Percentiles rank a stretch among this genome's conserved stretches.
Evolutionary conservation across 2,329 filamentous ascomycete genomes (phyloP).

Genomic region (Beauveria medogensis): DNA sequence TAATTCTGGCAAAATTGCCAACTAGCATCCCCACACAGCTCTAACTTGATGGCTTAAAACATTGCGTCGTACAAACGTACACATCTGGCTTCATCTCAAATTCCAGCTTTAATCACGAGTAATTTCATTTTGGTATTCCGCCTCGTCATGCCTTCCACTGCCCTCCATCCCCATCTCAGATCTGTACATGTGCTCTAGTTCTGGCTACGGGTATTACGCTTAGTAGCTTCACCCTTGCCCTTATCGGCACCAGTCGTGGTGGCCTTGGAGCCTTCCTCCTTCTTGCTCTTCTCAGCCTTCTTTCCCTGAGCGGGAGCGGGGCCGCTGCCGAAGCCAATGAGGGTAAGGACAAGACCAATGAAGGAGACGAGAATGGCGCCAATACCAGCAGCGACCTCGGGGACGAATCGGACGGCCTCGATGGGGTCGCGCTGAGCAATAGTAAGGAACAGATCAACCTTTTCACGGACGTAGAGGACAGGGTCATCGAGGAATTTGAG

Average conservation of each 20-base stretch:
- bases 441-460: conserved; percentile 82
- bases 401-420: conserved; percentile 79
- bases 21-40: neutral
- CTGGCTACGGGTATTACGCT: conserved; percentile 51
- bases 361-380: conserved; percentile 62
- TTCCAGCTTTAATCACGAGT: conserved; percentile 5
- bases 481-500: conserved; percentile 89
- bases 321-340: conserved; percentile 56
- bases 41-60: neutral
- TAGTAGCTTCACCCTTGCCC: conserved; percentile 64
- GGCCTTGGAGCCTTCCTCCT: conserved; percentile 53
- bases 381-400: conserved; percentile 79
- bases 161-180: neutral
- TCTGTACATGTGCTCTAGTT: conserved; percentile 30
- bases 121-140: conserved; percentile 9
- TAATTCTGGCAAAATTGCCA: neutral
- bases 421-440: conserved; percentile 76
- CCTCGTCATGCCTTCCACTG: neutral
- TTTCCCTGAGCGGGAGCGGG: conserved; percentile 62
- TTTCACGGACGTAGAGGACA: conserved; percentile 80
- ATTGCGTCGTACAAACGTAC: conserved; percentile 9
- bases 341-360: conserved; percentile 60
- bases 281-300: conserved; percentile 66
- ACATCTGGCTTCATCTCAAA: conserved; percentile 8
- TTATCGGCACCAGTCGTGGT: conserved; percentile 58